Base-by-base conservation (phyloP, 2,329 filamentous ascomycete species). In the Xylaria multiplex region DNA sequence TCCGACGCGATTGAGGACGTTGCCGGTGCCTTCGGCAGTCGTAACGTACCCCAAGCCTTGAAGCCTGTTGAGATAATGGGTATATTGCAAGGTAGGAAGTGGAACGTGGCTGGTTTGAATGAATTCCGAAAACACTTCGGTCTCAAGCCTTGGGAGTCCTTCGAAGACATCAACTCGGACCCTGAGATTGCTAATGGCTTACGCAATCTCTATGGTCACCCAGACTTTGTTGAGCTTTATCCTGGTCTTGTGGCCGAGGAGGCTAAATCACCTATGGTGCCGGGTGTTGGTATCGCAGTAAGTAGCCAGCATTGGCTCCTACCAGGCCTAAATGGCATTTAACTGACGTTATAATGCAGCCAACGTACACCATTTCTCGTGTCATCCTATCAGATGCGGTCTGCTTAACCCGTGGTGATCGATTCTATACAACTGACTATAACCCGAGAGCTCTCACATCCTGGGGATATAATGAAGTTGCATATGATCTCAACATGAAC, bases 101-200 rank as follows among this genome's bases (percentile, higher is more conserved):
- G 93, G 93, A 90, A 93, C 67, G 80, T 93, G 8, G 90, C 90
- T 0, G 90, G 90, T 0, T 82, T 96, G 67, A 96, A 96, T 74
- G 93, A 96, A 80, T 96, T 96, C 82, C 86, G 93, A 59, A 90
- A 91, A 76, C 91, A 93, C 80, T 94, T 95, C 72, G 88, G 90
- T 1, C 82, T 97, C 6, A 91, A 91, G 78, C 86, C 87, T 0
- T 90, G 96, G 74, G 87, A 89, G 24, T 91, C 84, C 0, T 96
- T 96, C 66, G 91, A 94, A 76, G 91, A 94, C 57, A 93, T 96
- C 80, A 96, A 94, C 77, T 88, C 90, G 0, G 90, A 96, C 71
- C 90, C 90, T 0, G 85, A 87, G 14, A 86, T 95, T 16, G 86
- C 91, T 2, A 84, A 90, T 54, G 82, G 87, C 30, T 83, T 93